phyloP scores from a whole-genome alignment of 2,329 filamentous ascomycete genomes.

The Diaporthe citri region DNA sequence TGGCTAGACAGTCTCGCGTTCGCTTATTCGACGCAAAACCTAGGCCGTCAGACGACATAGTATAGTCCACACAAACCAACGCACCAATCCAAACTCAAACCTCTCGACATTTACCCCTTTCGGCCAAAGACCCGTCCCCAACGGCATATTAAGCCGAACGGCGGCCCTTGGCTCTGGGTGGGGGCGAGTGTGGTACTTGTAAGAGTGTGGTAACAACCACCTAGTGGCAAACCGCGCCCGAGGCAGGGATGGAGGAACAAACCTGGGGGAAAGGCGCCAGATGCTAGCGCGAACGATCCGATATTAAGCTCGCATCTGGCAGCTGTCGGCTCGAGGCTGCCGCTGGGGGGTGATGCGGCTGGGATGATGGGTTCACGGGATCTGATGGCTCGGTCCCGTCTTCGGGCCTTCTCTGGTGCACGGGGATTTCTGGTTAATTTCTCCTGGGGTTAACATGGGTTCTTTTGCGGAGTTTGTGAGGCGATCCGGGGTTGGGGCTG shows the following conservation, averaged over 20 bases:
- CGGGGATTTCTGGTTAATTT: neutral
- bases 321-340: constrained; percentile 11
- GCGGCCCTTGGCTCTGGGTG: constrained; percentile 17
- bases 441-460: neutral
- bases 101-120: constrained; percentile 26
- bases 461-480: neutral
- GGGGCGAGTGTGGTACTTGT: neutral
- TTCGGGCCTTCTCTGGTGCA: constrained; percentile 22
- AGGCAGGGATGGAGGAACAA: neutral
- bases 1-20: neutral
- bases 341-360: neutral
- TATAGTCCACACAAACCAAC: neutral
- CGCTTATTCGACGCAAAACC: neutral
- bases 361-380: constrained; percentile 18
- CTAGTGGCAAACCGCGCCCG: neutral
- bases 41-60: constrained; percentile 1
- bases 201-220: neutral
- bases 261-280: neutral
- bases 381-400: neutral
- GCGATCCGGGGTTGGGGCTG: neutral
- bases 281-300: constrained; percentile 13
- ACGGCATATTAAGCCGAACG: constrained; percentile 18
- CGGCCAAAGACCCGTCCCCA: neutral
- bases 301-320: constrained; percentile 18
- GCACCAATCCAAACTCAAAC: neutral